A percentile compares a stretch with the other conserved stretches of the same genome.
Conservation (phyloP, 345 rosid genomes). For the Eutrema japonicum region DNA sequence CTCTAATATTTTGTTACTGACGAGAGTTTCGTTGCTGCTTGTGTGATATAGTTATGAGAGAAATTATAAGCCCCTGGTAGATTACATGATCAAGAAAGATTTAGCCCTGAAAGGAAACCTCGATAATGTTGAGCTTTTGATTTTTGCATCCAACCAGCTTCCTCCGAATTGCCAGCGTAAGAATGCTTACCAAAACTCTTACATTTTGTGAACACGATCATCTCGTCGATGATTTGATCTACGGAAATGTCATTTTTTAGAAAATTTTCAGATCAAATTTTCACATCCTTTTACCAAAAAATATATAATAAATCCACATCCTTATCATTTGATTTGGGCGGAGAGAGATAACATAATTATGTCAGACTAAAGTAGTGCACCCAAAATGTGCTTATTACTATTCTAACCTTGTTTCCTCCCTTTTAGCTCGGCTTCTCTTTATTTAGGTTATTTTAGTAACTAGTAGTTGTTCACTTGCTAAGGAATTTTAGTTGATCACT, state of each 20-base stretch:
- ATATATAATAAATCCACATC: too few relatives aligned
- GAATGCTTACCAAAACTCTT: conserved; percentile 39
- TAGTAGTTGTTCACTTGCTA: neutral
- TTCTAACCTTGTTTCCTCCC: neutral
- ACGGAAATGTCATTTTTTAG: neutral
- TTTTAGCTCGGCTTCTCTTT: conserved; percentile 2
- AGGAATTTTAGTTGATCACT: neutral
- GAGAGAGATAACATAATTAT: neutral
- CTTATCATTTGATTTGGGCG: neutral
- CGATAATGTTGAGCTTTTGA: conserved; percentile 74
- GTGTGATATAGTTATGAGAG: conserved; percentile 70
- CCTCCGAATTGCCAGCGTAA: conserved; percentile 89
- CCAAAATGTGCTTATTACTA: neutral
- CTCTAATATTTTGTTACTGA: conserved; percentile 11
- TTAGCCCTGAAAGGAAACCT: conserved; percentile 81
- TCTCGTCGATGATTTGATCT: neutral
- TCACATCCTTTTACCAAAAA: neutral
- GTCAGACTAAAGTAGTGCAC: neutral
- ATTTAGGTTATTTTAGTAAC: neutral
- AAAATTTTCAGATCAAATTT: neutral
- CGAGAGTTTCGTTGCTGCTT: conserved; percentile 26
- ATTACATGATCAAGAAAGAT: conserved; percentile 78
- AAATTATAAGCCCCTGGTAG: conserved; percentile 76
- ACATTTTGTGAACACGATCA: conserved; percentile 16
- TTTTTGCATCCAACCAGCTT: conserved; percentile 88